Evolutionary conservation across 202 grass and related monocot species (phyloP).

Genomic region (Zizania palustris): DNA sequence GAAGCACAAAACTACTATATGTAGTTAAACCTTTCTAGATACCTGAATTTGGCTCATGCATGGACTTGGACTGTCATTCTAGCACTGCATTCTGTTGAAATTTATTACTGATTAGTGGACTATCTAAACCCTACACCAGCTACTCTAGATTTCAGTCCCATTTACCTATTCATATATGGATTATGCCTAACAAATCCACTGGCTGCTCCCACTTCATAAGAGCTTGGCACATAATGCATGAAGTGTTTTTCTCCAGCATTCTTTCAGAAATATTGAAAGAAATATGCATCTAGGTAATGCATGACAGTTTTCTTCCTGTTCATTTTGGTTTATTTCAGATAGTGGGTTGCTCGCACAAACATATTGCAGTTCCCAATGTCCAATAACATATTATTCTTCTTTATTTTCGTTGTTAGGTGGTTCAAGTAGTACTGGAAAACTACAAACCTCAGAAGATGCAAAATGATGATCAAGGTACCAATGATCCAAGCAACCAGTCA

Average conservation of each 20-base stretch:
- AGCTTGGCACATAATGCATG: constrained; percentile 6
- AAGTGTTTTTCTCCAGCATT: constrained; percentile 10
- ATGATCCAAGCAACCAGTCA: constrained; percentile 43
- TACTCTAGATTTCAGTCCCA: constrained; percentile 19
- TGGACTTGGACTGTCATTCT: constrained; percentile 8
- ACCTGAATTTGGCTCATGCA: background rate
- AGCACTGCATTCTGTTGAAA: background rate
- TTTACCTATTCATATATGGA: constrained; percentile 12
- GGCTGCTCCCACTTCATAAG: constrained; percentile 2
- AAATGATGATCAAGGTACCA: constrained; percentile 51
- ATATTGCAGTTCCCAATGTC: constrained; percentile 21
- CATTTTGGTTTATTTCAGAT: constrained; percentile 18
- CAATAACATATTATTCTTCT: constrained; percentile 15
- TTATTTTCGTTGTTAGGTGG: constrained; percentile 61
- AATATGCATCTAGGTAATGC: constrained; percentile 26
- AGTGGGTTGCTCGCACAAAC: constrained; percentile 27
- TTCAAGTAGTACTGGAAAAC: constrained; percentile 88
- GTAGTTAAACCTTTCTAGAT: background rate
- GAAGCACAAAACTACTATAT: background rate
- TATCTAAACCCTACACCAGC: constrained; percentile 15
- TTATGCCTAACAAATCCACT: background rate
- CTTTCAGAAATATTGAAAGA: constrained; percentile 39
- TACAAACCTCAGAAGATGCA: constrained; percentile 59
- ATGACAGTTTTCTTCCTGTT: constrained; percentile 32
- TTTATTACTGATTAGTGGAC: background rate